Percentiles rank a stretch among this genome's conserved stretches.
phyloP scores from a whole-genome alignment of 805 yeast species.

The Vanderwaltozyma yarrowii region DNA sequence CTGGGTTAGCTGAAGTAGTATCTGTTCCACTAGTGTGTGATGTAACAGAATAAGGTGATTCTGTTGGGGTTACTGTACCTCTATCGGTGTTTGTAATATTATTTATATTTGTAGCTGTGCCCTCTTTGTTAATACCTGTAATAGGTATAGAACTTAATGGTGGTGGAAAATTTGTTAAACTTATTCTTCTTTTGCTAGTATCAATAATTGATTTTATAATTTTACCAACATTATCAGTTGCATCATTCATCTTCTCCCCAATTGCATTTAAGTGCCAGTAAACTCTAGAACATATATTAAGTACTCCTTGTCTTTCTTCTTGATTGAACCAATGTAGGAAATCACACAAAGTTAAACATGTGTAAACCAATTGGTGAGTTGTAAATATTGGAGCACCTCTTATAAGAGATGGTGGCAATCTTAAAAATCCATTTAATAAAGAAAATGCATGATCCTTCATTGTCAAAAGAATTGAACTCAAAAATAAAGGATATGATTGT shows the following conservation, averaged over 20 bases:
- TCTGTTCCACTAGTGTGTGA: neutral
- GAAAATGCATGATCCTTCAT: conserved; percentile 38
- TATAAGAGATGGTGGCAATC: conserved; percentile 36
- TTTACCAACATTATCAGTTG: conserved; percentile 49
- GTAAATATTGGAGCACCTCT: conserved; percentile 48
- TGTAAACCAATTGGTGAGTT: conserved; percentile 43
- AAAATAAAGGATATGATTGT: conserved; percentile 16
- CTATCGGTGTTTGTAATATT: neutral
- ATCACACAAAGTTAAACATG: conserved; percentile 44
- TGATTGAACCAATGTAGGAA: conserved; percentile 32
- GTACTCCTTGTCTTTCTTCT: conserved; percentile 32
- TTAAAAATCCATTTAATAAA: conserved; percentile 35
- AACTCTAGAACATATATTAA: conserved; percentile 40
- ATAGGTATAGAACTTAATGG: neutral
- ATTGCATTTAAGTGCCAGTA: conserved; percentile 51
- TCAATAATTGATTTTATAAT: conserved; percentile 44
- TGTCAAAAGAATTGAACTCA: conserved; percentile 29
- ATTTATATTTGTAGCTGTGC: neutral
- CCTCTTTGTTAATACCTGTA: neutral
- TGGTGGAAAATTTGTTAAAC: conserved; percentile 8
- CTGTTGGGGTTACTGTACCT: neutral
- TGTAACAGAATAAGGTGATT: neutral
- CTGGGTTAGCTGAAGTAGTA: neutral
- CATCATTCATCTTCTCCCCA: conserved; percentile 48
- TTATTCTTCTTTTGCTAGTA: conserved; percentile 27